Evolutionary conservation across 2,329 filamentous ascomycete species (phyloP), one percentile per base, ranked within the genome.

Genomic region (Nemania sp.): DNA sequence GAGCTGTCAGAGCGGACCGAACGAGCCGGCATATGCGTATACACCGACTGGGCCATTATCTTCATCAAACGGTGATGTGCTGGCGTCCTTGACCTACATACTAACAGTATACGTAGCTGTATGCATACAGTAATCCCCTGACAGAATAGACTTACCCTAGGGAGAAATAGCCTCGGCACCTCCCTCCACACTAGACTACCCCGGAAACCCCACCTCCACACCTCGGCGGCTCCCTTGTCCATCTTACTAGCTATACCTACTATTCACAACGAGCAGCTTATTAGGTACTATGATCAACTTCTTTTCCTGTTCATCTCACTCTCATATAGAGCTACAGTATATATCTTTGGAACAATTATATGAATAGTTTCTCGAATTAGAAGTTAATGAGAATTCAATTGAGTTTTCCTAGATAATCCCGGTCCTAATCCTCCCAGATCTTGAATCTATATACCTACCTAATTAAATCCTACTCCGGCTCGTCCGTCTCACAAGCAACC

Each of bases 131-230:
- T n/a, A n/a, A 15, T 41, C 11, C 38, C 15, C 18, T 13, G 38
- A 15, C 38, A 41, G 38, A 41, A 41, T 41, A 41, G 8, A 18
- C 38, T 18, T 41, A 41, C 38, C 38, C 15, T 15, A 13, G 24
- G n/a, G 8, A 20, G 35, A 60, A 73, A 64, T 66, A 76, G 71
- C 76, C 75, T 77, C 72, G 76, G 76, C 67, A 73, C 72, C 52
- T 68, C 65, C 35, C 70, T 72, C 70, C 70, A 38, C 68, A 67
- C 38, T n/a, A n/a, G n/a, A n/a, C n/a, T 67, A 73, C 71, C 66
- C 69, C 70, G 68, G 62, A 66, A 66, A 69, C 73, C 73, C 73
- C 71, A 68, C 70, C 55, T 65, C 62, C 56, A 29, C 49, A 24
- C 6, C 29, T 13, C 60, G 41, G 27, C 43, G 67, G 53, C 27